phyloP scores from a whole-genome alignment of 169 alveolate genomes.

The Besnoitia besnoiti region DNA sequence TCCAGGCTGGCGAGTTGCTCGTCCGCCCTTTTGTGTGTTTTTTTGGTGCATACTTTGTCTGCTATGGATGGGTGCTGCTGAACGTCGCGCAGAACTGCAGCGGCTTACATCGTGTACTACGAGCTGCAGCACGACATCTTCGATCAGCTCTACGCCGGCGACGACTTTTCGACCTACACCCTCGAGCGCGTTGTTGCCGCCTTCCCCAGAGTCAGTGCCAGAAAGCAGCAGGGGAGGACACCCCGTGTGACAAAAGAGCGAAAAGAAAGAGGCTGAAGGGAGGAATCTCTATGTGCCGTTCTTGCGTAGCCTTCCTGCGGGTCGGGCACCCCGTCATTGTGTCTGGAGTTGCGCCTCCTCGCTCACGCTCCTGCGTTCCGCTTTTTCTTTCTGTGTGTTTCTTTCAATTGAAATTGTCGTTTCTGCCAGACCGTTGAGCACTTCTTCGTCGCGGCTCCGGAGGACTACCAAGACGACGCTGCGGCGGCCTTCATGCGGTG shows the following conservation, averaged over 20 bases:
- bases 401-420: neutral
- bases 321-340: no score
- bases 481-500: slow-evolving; percentile 60
- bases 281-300: no score
- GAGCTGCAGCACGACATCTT: slow-evolving; percentile 58
- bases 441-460: slow-evolving; percentile 35
- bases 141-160: slow-evolving; percentile 43
- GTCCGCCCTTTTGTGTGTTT: neutral
- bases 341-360: no score
- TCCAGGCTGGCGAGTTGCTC: neutral
- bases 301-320: no score
- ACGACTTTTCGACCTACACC: slow-evolving; percentile 32
- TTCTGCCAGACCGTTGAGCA: slow-evolving; percentile 50
- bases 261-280: no score
- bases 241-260: no score
- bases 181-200: slow-evolving; percentile 53
- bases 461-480: slow-evolving; percentile 38
- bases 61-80: no score
- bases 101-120: slow-evolving; percentile 53
- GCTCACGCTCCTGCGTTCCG: neutral
- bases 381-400: neutral
- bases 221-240: neutral
- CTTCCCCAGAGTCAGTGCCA: slow-evolving; percentile 41
- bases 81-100: slow-evolving; percentile 29
- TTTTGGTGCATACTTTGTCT: neutral